Evolutionary conservation across 805 yeast species (phyloP), one percentile per base, ranked within the genome.

Genomic region (Aciculoconidium aculeatum): DNA sequence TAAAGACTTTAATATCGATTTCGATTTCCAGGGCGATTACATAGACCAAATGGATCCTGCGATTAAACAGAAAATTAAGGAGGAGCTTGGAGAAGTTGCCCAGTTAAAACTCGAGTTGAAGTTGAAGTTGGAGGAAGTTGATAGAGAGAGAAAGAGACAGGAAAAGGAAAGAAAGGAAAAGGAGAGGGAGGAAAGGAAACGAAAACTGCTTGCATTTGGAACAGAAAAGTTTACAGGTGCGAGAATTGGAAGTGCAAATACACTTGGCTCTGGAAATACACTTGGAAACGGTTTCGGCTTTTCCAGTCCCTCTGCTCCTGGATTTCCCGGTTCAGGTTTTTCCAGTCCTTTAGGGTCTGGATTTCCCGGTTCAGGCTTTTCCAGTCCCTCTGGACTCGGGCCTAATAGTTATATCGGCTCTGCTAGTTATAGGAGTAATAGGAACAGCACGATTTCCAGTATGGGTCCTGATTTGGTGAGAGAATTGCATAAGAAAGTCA

Each of bases 1-100:
- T 44, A 70, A 75, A 34, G 82, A 76, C 41, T 70, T 80, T 45
- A 74, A 79, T 33, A 72, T 77, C 29, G 75, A 72, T 37, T 75
- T 77, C 14, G 40, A 38, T 6, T 17, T 16, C 4, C 25, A 11
- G 20, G 16, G 17, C 12, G 30, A 27, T 6, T 27, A 21, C 19
- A 26, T 30, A 5, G 34, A 31, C 15, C n/a, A n/a, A n/a, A 47
- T 55, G 14, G 68, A 63, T 34, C 52, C 62, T 3, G 36, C 52
- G 7, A 53, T 61, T 13, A 61, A 53, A 25, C 37, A 49, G 7
- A 65, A 61, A 38, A 55, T 62, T 20, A 55, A 58, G 37, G 64
- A 56, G 37, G 72, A 65, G 38, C 49, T 62, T 26, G 55, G 44
- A 11, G 70, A 59, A 36, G 69, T 65, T 27, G 69, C 65, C 31